phyloP scores from a whole-genome alignment of 257 asterid genomes.

The Solanum pinnatisectum region DNA sequence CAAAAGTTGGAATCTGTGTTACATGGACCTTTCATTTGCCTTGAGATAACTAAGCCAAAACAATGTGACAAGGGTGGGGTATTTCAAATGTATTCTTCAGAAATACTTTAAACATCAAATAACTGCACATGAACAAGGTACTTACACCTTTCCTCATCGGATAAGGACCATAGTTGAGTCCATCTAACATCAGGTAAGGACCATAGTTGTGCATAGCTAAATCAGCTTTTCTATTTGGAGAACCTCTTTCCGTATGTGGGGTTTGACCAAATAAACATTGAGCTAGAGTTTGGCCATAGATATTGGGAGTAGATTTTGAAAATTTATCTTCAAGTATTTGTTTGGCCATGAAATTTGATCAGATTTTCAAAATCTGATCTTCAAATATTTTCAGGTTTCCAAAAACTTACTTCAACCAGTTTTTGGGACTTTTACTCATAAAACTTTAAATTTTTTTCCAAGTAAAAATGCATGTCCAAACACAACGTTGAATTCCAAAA shows the following conservation, averaged over 20 bases:
- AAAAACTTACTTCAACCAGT: neutral
- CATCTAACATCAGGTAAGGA: neutral
- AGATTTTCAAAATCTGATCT: neutral
- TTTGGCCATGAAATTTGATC: neutral
- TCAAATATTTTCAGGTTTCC: neutral
- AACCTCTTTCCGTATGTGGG: neutral
- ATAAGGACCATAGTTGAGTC: neutral
- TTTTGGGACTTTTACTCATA: neutral
- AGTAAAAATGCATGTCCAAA: neutral
- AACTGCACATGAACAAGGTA: neutral
- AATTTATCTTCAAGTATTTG: neutral
- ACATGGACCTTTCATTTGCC: neutral
- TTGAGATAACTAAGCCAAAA: neutral
- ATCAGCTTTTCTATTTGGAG: neutral
- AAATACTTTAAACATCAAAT: neutral
- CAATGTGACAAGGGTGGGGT: neutral
- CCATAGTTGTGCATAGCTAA: neutral
- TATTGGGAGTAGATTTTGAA: neutral
- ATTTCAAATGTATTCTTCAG: neutral
- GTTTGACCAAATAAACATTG: neutral
- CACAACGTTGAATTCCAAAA: neutral
- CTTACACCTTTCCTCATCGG: neutral
- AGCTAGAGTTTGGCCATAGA: neutral
- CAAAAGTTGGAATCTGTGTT: neutral
- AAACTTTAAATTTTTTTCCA: neutral